phyloP scores from a whole-genome alignment of 495 filamentous ascomycete species.

The Penicillium subrubescens region DNA sequence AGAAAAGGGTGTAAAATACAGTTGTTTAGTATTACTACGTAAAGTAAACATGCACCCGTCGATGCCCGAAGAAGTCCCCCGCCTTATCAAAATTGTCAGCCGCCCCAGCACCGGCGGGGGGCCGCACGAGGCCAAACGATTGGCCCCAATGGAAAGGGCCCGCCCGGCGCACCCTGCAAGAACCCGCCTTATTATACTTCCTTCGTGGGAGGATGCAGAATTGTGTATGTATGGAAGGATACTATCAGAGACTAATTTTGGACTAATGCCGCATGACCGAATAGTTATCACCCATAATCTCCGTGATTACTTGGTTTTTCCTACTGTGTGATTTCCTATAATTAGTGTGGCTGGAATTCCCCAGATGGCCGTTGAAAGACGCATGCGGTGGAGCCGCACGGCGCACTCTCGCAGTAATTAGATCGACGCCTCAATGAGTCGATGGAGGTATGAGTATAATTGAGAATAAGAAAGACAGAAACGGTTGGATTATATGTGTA shows the following conservation, averaged over 20 bases:
- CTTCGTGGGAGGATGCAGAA: no score
- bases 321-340: neutral
- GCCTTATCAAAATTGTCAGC: neutral
- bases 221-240: no score
- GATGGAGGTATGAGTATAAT: no score
- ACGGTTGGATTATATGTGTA: no score
- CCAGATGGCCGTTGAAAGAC: slow-evolving; percentile 13
- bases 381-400: slow-evolving; percentile 16
- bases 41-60: neutral
- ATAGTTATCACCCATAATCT: neutral
- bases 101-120: neutral
- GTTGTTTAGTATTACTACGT: neutral
- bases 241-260: neutral
- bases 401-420: neutral
- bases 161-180: neutral
- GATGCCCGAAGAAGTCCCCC: slow-evolving; percentile 1
- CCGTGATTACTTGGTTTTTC: neutral
- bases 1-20: neutral
- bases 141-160: neutral
- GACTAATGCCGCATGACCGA: neutral
- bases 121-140: slow-evolving; percentile 19
- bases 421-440: neutral
- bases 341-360: neutral
- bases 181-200: neutral
- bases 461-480: no score